Conservation (phyloP, 2,329 filamentous ascomycete genomes). For the Ascochyta rabiei region DNA sequence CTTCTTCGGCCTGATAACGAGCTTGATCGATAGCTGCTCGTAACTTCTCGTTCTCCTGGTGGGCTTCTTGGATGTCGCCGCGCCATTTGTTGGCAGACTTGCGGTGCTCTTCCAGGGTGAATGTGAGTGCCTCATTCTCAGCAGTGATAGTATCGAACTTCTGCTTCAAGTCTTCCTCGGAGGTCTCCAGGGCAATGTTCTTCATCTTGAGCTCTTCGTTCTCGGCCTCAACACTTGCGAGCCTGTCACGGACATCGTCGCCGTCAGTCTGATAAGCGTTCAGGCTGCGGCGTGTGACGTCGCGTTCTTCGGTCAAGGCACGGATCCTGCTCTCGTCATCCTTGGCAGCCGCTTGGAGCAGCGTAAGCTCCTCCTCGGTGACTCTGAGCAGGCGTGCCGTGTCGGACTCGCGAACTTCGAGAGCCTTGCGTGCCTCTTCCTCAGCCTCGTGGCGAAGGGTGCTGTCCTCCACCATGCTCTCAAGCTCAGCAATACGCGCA, state of each 20-base stretch:
- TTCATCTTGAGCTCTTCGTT: conserved; percentile 62
- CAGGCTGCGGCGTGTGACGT: conserved; percentile 48
- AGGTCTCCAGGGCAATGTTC: conserved; percentile 37
- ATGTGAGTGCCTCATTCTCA: conserved; percentile 66
- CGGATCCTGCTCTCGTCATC: conserved; percentile 53
- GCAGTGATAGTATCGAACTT: conserved; percentile 60
- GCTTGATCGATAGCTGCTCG: conserved; percentile 75
- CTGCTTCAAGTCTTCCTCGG: conserved; percentile 56
- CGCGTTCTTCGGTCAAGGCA: conserved; percentile 51
- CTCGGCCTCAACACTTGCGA: conserved; percentile 61
- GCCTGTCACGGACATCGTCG: conserved; percentile 58
- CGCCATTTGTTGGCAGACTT: conserved; percentile 65
- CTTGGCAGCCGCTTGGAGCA: conserved; percentile 50
- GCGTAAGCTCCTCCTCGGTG: conserved; percentile 56
- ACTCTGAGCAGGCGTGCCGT: conserved; percentile 53
- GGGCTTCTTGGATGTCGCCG: conserved; percentile 61
- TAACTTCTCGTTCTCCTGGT: conserved; percentile 67
- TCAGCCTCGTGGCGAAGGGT: conserved; percentile 48
- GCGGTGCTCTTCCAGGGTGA: conserved; percentile 68
- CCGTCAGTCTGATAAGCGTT: conserved; percentile 43
- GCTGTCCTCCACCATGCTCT: conserved; percentile 44
- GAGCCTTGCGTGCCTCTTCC: conserved; percentile 49
- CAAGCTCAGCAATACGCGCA: conserved; percentile 43
- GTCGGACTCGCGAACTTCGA: conserved; percentile 54
- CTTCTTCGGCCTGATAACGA: conserved; percentile 81